These are phyloP conservation scores for Astrocystis sublimbata DNA, from an alignment of 495 filamentous ascomycete genomes.

Conservation along the genomic window DNA sequence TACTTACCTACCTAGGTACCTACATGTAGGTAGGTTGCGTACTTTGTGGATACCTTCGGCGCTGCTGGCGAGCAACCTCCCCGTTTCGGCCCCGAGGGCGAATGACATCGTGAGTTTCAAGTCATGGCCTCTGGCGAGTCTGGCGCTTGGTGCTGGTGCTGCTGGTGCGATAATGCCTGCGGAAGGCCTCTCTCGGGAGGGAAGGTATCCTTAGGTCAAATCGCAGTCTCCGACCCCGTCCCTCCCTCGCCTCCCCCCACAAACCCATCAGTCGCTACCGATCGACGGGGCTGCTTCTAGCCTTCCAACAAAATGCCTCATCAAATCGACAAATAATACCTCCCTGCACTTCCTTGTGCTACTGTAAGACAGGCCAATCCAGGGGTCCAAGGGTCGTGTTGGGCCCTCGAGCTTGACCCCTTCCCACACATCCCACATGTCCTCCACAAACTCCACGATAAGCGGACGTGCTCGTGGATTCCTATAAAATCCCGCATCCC, in stretches of 20 bases:
- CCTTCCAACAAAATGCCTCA: conserved; percentile 19
- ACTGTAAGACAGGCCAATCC: conserved; percentile 3
- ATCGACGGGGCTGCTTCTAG: conserved; percentile 16
- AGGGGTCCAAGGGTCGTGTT: conserved; percentile 12
- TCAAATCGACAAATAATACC: background rate
- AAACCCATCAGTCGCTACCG: conserved; percentile 3
- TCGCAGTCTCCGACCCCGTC: background rate
- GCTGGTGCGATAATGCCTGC: background rate
- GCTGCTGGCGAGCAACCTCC: background rate
- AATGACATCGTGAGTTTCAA: conserved; percentile 14
- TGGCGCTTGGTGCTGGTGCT: background rate
- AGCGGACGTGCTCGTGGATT: background rate
- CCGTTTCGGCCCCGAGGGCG: conserved; percentile 11
- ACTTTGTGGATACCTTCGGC: conserved; percentile 11
- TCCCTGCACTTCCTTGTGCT: background rate
- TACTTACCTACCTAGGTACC: background rate
- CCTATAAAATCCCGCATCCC: conserved; percentile 20
- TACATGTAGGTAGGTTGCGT: background rate
- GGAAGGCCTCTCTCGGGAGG: too few species aligned
- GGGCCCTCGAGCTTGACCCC: background rate
- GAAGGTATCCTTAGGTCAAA: too few species aligned
- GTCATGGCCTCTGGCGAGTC: background rate
- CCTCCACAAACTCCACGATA: background rate
- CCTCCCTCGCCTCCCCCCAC: too few species aligned
- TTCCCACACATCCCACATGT: background rate